phyloP scores from a whole-genome alignment of 2,329 filamentous ascomycete genomes.

The Plenodomus tracheiphilus region DNA sequence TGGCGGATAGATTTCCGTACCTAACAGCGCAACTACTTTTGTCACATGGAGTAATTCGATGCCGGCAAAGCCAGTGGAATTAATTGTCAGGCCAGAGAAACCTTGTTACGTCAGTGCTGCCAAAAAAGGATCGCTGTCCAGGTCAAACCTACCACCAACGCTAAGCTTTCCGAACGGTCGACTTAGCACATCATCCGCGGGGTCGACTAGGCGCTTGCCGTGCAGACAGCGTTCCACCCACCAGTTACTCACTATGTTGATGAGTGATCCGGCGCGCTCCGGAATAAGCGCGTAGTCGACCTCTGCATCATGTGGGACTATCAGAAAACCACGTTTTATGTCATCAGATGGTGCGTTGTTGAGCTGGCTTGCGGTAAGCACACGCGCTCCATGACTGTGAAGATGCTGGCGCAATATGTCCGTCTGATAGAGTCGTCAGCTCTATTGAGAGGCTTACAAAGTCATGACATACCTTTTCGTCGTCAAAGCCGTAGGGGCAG shows the following conservation, averaged over 20 bases:
- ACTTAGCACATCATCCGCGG: conserved; percentile 71
- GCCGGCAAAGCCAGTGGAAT: conserved; percentile 79
- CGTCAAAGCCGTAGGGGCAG: conserved; percentile 49
- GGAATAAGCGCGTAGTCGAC: conserved; percentile 40
- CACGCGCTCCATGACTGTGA: conserved; percentile 40
- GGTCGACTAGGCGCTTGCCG: conserved; percentile 70
- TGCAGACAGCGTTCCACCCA: conserved; percentile 90
- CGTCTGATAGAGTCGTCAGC: conserved; percentile 34
- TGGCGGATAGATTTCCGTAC: conserved; percentile 40
- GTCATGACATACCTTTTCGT: conserved; percentile 42
- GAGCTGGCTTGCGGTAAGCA: conserved; percentile 32
- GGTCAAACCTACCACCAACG: conserved; percentile 54
- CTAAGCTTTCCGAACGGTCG: conserved; percentile 74
- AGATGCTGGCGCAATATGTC: conserved; percentile 39
- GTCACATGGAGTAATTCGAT: conserved; percentile 85
- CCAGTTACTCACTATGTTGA: conserved; percentile 74
- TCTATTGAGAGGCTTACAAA: conserved; percentile 4
- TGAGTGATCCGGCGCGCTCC: conserved; percentile 35
- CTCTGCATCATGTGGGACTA: conserved; percentile 52
- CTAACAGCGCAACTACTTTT: conserved; percentile 74
- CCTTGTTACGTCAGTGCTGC: conserved; percentile 45
- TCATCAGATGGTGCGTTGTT: conserved; percentile 28
- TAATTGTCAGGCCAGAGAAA: conserved; percentile 72
- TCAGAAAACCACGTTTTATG: conserved; percentile 40
- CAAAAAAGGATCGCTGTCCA: conserved; percentile 3